Evolutionary conservation across 306 rosid genomes (phyloP), one percentile per base, ranked within the genome.

Genomic region (Acacia melanoxylon): DNA sequence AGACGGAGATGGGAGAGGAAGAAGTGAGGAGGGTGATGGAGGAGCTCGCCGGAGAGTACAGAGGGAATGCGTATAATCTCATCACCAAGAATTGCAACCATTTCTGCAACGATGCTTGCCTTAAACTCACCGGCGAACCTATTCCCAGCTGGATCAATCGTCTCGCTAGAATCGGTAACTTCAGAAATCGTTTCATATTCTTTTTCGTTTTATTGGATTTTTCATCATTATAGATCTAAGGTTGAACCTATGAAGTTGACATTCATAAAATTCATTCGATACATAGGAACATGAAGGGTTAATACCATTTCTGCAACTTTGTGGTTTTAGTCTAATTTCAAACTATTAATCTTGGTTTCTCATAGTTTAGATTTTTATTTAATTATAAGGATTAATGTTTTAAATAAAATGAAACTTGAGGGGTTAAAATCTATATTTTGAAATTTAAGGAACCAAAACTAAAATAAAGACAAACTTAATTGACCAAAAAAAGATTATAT

Each of bases 81-180:
- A 91, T 95, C 77, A 84, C 95, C 51, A 95, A 95, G 78, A 95
- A 93, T 82, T 95, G 97, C 87, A 95, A 95, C 86, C 98, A 95
- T 85, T 95, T 93, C 73, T 91, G 97, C 88, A 89, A 88, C 58
- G 92, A 88, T 80, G 95, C 93, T 66, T 91, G 93, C 78, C 12
- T 93, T 68, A 86, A 78, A 83, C 86, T 93, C 88, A 91, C 97
- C 3, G 97, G 91, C 56, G 93, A 90, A 78, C 62, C 97, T 24
- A 94, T 94, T 31, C 98, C 98, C 5, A 88, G 88, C 79, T 94
- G 98, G 98, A 89, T 94, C 80, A 94, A 94, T 89, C 97, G 98
- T 46, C 97, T 94, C 46, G 97, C 97, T 5, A 76, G 93, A 78
- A 93, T 94, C 59, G 98, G 98, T 94, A 90, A 78, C 78, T 44